Evolutionary conservation across 257 asterid genomes (phyloP).

Genomic region (Plantago elongata): DNA sequence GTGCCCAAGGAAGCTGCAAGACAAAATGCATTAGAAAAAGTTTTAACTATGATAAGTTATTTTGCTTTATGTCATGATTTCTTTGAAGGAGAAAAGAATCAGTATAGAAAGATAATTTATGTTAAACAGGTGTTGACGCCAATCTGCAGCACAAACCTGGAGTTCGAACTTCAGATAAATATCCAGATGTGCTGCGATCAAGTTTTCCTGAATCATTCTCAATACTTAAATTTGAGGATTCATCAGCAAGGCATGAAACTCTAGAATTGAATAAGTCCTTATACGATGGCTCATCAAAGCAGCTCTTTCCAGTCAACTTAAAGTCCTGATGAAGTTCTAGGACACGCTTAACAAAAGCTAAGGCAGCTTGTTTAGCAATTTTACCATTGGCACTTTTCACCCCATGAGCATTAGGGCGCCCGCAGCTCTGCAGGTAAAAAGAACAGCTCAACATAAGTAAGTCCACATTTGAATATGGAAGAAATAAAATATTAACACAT

Average conservation of each 20-base stretch:
- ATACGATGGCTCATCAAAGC: constrained; percentile 65
- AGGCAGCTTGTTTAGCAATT: constrained; percentile 82
- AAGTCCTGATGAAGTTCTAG: constrained; percentile 66
- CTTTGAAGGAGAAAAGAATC: background rate
- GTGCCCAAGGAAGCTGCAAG: constrained; percentile 58
- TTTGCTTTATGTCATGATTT: background rate
- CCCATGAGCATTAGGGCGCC: constrained; percentile 79
- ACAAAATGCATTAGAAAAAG: constrained; percentile 14
- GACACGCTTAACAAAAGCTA: constrained; percentile 74
- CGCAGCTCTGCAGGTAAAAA: constrained; percentile 48
- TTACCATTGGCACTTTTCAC: constrained; percentile 79
- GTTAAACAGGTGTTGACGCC: constrained; percentile 15
- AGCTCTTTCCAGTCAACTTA: constrained; percentile 65
- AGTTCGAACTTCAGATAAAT: constrained; percentile 57
- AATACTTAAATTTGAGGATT: constrained; percentile 36
- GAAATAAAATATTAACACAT: too few relatives aligned
- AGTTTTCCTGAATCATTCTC: constrained; percentile 51
- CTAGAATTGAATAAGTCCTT: constrained; percentile 70
- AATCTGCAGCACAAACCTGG: constrained; percentile 42
- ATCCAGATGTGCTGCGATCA: constrained; percentile 40
- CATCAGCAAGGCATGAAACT: constrained; percentile 46
- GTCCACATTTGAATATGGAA: constrained; percentile 1
- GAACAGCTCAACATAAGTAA: background rate
- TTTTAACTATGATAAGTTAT: background rate
- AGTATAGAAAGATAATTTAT: constrained; percentile 4